Conservation (phyloP, 1,139 yeast genomes). For the Zygosaccharomyces sapae region DNA sequence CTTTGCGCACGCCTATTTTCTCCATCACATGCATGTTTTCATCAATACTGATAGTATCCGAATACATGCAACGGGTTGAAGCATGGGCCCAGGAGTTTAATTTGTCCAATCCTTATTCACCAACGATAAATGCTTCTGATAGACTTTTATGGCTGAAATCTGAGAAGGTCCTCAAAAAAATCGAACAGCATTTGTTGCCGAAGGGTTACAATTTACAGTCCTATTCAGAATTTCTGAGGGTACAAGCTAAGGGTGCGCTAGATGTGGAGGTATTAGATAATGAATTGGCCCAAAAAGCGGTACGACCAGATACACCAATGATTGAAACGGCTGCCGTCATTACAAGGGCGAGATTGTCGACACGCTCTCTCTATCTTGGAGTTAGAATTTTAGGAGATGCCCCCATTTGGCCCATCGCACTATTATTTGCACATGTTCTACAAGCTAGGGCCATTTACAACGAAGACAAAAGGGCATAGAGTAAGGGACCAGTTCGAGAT, state of each 20-base stretch:
- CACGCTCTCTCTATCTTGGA: conserved; percentile 59
- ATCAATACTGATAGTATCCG: conserved; percentile 56
- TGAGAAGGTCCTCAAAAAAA: conserved; percentile 46
- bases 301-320: conserved; percentile 42
- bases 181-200: conserved; percentile 50
- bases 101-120: conserved; percentile 22
- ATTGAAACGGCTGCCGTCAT: conserved; percentile 44
- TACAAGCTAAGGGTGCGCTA: conserved; percentile 53
- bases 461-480: conserved; percentile 13
- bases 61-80: conserved; percentile 55
- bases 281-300: conserved; percentile 41
- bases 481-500: neutral
- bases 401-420: conserved; percentile 77
- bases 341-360: conserved; percentile 48
- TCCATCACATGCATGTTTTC: conserved; percentile 66
- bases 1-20: conserved; percentile 69
- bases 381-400: conserved; percentile 73
- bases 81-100: conserved; percentile 41
- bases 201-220: conserved; percentile 44
- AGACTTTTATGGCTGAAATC: conserved; percentile 40
- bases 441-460: conserved; percentile 56
- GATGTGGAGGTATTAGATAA: conserved; percentile 48
- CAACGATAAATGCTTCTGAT: conserved; percentile 35
- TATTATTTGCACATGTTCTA: conserved; percentile 71
- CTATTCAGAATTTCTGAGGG: conserved; percentile 52